Percentiles rank a stretch among this genome's conserved stretches.
These are phyloP conservation scores for Rhizopus microsporus DNA, from an alignment of 371 early-diverging fungal species.

Conservation along the genomic window DNA sequence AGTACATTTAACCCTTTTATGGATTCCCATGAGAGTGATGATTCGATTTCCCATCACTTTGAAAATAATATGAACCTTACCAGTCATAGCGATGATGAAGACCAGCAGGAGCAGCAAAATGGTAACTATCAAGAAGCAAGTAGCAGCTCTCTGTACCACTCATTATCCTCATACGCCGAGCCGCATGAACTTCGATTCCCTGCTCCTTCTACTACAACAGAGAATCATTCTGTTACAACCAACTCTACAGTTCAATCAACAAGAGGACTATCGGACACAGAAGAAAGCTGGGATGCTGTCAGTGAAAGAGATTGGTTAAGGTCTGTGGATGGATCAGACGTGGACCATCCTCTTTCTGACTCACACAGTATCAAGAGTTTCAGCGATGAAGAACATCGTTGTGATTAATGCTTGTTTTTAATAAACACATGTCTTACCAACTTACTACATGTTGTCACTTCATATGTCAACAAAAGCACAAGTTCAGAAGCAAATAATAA, in stretches of 20 bases:
- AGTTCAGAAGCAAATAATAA: no score
- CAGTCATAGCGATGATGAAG: background rate
- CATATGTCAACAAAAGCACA: no score
- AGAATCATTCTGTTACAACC: background rate
- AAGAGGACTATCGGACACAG: constrained; percentile 24
- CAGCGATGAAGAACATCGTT: no score
- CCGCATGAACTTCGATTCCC: constrained; percentile 10
- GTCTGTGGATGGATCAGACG: background rate
- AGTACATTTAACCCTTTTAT: constrained; percentile 7
- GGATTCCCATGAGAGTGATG: constrained; percentile 3
- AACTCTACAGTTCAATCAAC: background rate
- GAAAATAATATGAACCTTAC: background rate
- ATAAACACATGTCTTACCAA: no score
- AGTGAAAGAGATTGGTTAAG: constrained; percentile 10
- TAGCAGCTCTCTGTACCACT: background rate
- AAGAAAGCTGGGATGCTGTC: constrained; percentile 36
- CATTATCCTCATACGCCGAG: constrained; percentile 2
- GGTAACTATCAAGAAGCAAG: background rate
- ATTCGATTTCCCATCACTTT: background rate
- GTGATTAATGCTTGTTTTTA: no score
- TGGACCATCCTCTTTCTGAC: background rate
- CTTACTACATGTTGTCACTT: no score
- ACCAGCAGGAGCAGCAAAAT: constrained; percentile 2
- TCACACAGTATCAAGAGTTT: background rate
- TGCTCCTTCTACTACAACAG: constrained; percentile 4